A percentile compares a stretch with the other conserved stretches of the same genome.
phyloP scores from a whole-genome alignment of 1,139 yeast genomes.

The Blastobotrys arbuscula region DNA sequence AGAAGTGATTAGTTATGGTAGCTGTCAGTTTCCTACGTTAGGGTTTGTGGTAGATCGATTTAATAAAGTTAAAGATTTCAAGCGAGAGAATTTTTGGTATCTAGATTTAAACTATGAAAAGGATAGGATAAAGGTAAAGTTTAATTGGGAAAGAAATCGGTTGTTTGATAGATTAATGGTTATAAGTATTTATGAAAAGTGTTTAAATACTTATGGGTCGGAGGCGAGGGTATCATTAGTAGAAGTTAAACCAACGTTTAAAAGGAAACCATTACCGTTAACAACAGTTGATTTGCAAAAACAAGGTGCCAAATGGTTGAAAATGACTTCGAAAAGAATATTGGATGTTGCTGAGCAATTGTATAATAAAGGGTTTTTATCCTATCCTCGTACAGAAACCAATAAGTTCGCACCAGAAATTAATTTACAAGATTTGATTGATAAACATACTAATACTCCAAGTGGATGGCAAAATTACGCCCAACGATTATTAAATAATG shows the following conservation, averaged over 20 bases:
- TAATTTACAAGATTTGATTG: conserved; percentile 58
- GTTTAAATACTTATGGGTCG: conserved; percentile 41
- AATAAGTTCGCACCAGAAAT: conserved; percentile 74
- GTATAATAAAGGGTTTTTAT: conserved; percentile 78
- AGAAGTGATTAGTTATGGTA: conserved; percentile 62
- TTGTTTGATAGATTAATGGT: conserved; percentile 70
- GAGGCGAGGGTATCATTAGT: conserved; percentile 50
- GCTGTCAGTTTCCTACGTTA: conserved; percentile 95
- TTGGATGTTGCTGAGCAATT: conserved; percentile 75
- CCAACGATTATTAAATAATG: conserved; percentile 15
- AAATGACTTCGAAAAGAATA: conserved; percentile 75
- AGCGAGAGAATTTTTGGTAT: conserved; percentile 77
- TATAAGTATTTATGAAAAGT: conserved; percentile 57
- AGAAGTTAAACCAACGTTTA: conserved; percentile 59
- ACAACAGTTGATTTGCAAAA: conserved; percentile 96
- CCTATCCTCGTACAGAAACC: conserved; percentile 98
- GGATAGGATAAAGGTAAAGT: conserved; percentile 33
- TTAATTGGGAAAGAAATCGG: conserved; percentile 65
- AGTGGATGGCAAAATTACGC: conserved; percentile 51
- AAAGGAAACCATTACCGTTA: conserved; percentile 80
- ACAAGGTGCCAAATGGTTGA: conserved; percentile 68
- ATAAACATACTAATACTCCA: conserved; percentile 47
- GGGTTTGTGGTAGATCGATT: conserved; percentile 97
- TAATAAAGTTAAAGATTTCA: conserved; percentile 63
- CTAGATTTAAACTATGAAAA: conserved; percentile 48